phyloP scores from a whole-genome alignment of 23 red algal genomes.

The Gracilaria caudata region DNA sequence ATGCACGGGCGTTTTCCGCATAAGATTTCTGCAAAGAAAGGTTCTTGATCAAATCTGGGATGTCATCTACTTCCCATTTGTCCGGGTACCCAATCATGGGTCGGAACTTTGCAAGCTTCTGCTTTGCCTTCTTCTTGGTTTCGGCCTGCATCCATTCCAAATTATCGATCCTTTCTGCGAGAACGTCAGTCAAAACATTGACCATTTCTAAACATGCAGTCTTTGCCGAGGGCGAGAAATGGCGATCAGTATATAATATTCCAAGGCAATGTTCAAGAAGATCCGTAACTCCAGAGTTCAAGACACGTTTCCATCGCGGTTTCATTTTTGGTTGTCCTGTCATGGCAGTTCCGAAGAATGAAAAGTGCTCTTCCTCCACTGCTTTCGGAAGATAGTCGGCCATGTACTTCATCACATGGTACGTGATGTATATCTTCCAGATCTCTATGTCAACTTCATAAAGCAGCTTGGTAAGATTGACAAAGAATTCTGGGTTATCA shows the following conservation, averaged over 20 bases:
- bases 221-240: slow-evolving; percentile 64
- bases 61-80: slow-evolving; percentile 71
- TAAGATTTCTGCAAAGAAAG: slow-evolving; percentile 56
- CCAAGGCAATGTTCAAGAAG: slow-evolving; percentile 67
- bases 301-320: slow-evolving; percentile 74
- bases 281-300: slow-evolving; percentile 32
- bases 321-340: slow-evolving; percentile 76
- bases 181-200: slow-evolving; percentile 54
- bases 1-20: slow-evolving; percentile 53
- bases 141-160: slow-evolving; percentile 74
- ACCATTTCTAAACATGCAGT: slow-evolving; percentile 72
- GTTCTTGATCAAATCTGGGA: slow-evolving; percentile 46
- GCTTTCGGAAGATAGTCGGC: slow-evolving; percentile 31
- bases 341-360: slow-evolving; percentile 63
- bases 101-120: slow-evolving; percentile 59
- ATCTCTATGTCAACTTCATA: slow-evolving; percentile 14
- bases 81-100: slow-evolving; percentile 82
- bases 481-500: slow-evolving; percentile 64
- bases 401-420: slow-evolving; percentile 52
- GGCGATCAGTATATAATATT: slow-evolving; percentile 66
- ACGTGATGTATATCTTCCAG: slow-evolving; percentile 59
- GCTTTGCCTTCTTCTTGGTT: slow-evolving; percentile 68
- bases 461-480: slow-evolving; percentile 42
- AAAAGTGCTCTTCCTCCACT: slow-evolving; percentile 57
- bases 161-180: slow-evolving; percentile 37